Percentiles rank a stretch among this genome's conserved stretches.
Conservation (phyloP, 2,329 filamentous ascomycete genomes). For the Sclerotinia sclerotiorum region DNA sequence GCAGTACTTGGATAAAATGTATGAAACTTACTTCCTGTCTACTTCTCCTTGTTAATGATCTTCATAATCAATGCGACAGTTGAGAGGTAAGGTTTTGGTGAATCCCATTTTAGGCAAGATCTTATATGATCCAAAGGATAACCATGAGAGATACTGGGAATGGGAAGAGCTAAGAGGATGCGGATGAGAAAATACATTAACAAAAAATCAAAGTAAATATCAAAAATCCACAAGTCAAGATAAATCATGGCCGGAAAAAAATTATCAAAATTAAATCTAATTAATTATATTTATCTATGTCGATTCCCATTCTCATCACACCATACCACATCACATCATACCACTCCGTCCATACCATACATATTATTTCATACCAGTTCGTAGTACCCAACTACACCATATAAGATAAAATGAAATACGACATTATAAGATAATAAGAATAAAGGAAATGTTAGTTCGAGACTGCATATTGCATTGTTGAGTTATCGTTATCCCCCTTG, state of each 20-base stretch:
- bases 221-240: neutral
- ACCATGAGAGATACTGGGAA: too few species aligned
- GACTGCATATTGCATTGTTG: neutral
- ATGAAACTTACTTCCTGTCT: too few species aligned
- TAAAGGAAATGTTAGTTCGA: neutral
- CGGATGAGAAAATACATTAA: too few species aligned
- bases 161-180: too few species aligned
- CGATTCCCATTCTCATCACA: neutral
- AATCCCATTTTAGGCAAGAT: too few species aligned
- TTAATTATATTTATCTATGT: slow-evolving; percentile 13
- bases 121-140: too few species aligned
- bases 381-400: neutral
- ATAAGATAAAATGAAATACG: neutral
- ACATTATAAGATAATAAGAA: neutral
- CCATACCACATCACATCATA: neutral
- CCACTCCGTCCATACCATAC: neutral
- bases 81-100: too few species aligned
- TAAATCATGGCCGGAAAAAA: too few species aligned
- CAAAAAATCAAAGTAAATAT: neutral
- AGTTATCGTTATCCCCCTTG: neutral
- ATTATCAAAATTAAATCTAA: slow-evolving; percentile 11
- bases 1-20: too few species aligned
- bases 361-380: neutral
- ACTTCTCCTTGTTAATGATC: too few species aligned
- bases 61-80: too few species aligned